phyloP scores from a whole-genome alignment of 345 rosid genomes.

The Salix arbutifolia region DNA sequence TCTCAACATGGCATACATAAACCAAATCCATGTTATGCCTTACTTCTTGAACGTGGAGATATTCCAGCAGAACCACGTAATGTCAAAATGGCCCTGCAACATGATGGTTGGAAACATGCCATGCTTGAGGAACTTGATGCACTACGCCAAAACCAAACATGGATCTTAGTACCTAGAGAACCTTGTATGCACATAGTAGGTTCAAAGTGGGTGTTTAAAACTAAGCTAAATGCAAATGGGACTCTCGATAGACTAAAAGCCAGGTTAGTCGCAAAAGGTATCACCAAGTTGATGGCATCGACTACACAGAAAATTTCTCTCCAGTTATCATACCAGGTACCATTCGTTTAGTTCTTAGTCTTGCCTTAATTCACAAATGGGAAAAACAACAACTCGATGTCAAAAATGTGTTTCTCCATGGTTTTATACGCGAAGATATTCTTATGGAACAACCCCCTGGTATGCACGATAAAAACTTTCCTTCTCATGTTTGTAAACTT shows the following conservation, averaged over 20 bases:
- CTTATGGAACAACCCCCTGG: not conserved
- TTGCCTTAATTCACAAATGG: not conserved
- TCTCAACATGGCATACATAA: not conserved
- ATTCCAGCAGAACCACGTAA: too few species aligned
- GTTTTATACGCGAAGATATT: too few species aligned
- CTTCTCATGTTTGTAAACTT: not conserved
- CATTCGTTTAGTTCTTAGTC: not conserved
- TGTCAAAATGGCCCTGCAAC: not conserved
- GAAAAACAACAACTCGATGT: not conserved
- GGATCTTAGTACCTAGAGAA: not conserved
- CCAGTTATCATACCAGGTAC: not conserved
- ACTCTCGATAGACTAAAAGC: not conserved
- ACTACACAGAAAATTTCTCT: not conserved
- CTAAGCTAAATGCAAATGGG: fast-evolving
- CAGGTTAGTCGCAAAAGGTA: not conserved
- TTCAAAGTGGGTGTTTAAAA: not conserved
- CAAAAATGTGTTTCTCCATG: too few species aligned
- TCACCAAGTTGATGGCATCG: not conserved
- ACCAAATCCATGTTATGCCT: not conserved
- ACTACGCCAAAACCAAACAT: not conserved
- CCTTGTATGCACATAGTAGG: not conserved
- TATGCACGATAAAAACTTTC: not conserved
- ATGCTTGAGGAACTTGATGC: not conserved
- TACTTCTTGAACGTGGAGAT: not conserved
- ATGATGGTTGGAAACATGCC: not conserved